A percentile compares a stretch with the other conserved stretches of the same genome.
Conservation (phyloP, 1,284 basidiomycete genomes). For the Cryptococcus hybrid region DNA sequence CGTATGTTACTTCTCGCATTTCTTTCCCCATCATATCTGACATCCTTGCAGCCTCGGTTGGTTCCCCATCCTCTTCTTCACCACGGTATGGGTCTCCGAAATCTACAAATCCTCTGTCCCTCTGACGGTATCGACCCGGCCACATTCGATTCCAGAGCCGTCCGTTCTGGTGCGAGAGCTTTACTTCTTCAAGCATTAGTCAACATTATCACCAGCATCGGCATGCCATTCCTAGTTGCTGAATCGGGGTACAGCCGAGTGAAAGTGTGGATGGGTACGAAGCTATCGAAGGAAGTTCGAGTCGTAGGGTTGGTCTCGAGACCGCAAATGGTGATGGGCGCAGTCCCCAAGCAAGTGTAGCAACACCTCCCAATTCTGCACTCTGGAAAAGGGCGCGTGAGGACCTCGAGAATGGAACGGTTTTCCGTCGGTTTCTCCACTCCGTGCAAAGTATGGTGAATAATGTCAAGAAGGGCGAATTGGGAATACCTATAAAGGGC, state of each 20-base stretch:
- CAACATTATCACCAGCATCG: constrained; percentile 65
- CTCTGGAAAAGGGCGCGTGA: constrained; percentile 30
- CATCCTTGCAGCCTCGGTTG: constrained; percentile 66
- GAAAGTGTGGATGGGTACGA: constrained; percentile 10
- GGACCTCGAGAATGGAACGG: constrained; percentile 8
- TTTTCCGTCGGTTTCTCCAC: constrained; percentile 8
- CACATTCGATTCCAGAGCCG: constrained; percentile 62
- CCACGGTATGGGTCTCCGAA: constrained; percentile 80
- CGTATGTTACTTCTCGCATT: constrained; percentile 54
- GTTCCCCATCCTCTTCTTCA: constrained; percentile 89
- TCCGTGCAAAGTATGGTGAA: constrained; percentile 17
- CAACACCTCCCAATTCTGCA: constrained; percentile 22
- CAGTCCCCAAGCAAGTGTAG: too few relatives aligned
- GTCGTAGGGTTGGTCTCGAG: background rate
- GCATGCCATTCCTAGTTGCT: constrained; percentile 68
- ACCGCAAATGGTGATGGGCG: background rate
- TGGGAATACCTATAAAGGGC: constrained; percentile 39
- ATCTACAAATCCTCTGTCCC: constrained; percentile 62
- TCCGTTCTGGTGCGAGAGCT: constrained; percentile 77
- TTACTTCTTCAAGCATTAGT: constrained; percentile 74
- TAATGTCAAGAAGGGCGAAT: constrained; percentile 22
- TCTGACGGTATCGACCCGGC: constrained; percentile 40
- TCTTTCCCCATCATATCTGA: constrained; percentile 1
- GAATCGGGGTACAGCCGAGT: constrained; percentile 38
- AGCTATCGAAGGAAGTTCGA: constrained; percentile 13